Percentiles rank a stretch among this genome's conserved stretches.
Conservation (phyloP, 2,329 filamentous ascomycete species). For the Neonectria faginata region DNA sequence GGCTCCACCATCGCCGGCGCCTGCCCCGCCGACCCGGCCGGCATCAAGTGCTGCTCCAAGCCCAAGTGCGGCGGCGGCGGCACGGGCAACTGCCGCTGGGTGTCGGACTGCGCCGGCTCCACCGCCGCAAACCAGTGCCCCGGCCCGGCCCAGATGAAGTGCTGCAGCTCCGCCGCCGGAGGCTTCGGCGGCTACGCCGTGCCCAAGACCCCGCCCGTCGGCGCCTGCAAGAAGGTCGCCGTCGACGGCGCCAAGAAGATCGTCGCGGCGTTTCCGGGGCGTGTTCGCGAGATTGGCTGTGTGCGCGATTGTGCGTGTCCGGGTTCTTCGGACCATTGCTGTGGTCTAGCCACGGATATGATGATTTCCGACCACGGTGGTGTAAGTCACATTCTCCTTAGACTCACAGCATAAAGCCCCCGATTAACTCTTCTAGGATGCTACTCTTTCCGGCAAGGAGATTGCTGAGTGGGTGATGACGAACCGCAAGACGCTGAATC, state of each 20-base stretch:
- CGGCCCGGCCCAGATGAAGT: slow-evolving; percentile 54
- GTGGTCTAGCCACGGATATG: slow-evolving; percentile 53
- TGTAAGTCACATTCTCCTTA: slow-evolving; percentile 45
- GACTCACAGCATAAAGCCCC: no score
- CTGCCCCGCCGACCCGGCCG: slow-evolving; percentile 53
- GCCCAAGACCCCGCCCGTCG: slow-evolving; percentile 50
- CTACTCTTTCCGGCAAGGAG: slow-evolving; percentile 53
- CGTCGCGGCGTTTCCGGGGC: slow-evolving; percentile 51
- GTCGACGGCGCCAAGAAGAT: slow-evolving; percentile 52
- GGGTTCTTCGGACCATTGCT: slow-evolving; percentile 53
- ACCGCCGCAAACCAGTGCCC: slow-evolving; percentile 50
- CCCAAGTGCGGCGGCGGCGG: slow-evolving; percentile 48
- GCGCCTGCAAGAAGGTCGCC: slow-evolving; percentile 52
- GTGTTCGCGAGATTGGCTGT: slow-evolving; percentile 51
- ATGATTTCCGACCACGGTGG: slow-evolving; percentile 54
- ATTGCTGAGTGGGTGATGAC: slow-evolving; percentile 64
- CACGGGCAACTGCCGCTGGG: slow-evolving; percentile 54
- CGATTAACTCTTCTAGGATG: slow-evolving; percentile 39
- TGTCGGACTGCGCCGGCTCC: slow-evolving; percentile 52
- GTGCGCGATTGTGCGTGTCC: slow-evolving; percentile 50
- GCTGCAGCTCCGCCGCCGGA: slow-evolving; percentile 49
- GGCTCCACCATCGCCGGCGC: slow-evolving; percentile 53
- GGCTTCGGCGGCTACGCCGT: slow-evolving; percentile 53
- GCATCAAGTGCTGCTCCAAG: slow-evolving; percentile 59
- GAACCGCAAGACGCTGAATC: slow-evolving; percentile 53